Evolutionary conservation across 345 rosid genomes (phyloP).

Genomic region (Orychophragmus violaceus): DNA sequence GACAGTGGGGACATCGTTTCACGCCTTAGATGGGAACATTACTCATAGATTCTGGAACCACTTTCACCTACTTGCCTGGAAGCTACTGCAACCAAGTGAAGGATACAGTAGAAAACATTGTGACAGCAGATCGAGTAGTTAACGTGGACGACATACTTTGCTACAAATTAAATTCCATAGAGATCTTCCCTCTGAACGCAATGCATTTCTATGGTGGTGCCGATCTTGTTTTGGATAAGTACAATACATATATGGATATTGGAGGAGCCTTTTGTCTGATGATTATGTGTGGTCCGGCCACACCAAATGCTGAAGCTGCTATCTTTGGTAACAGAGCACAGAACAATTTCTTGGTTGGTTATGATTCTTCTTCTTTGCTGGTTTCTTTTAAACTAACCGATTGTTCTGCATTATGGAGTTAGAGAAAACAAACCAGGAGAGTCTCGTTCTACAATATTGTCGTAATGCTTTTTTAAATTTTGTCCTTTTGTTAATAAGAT

Average conservation of each 20-base stretch:
- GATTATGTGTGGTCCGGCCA: background rate
- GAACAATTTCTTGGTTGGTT: conserved; percentile 7
- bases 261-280: background rate
- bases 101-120: background rate
- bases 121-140: background rate
- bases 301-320: background rate
- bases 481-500: background rate
- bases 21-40: conserved; percentile 4
- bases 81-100: conserved; percentile 1
- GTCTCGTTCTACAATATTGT: background rate
- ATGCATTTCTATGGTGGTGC: conserved; percentile 6
- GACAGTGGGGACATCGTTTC: conserved; percentile 9
- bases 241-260: background rate
- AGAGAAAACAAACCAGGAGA: background rate
- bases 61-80: background rate
- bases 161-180: background rate
- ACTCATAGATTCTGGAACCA: conserved; percentile 2
- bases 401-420: background rate
- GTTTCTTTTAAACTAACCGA: conserved; percentile 6
- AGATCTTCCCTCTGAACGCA: background rate
- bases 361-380: background rate
- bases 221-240: background rate
- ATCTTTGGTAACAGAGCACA: conserved; percentile 12
- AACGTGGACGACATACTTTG: background rate
- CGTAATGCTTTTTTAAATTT: background rate